Evolutionary conservation across 192 early-diverging fungal genomes (phyloP), one percentile per base, ranked within the genome.

Genomic region (Podila epigama): DNA sequence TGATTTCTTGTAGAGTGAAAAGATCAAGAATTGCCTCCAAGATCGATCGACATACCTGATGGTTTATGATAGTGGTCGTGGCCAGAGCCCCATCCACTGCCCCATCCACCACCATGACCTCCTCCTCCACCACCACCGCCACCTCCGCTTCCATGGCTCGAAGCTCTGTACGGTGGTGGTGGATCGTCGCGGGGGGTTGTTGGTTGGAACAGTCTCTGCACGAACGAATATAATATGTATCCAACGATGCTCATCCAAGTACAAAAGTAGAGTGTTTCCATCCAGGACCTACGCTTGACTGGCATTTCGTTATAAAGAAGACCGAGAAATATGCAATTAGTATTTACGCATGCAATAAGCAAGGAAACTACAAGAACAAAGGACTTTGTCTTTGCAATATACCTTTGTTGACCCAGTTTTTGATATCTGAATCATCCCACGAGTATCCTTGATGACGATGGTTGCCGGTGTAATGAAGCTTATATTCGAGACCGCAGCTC

Each of bases 401-500:
- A 78, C 69, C 54, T 70, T 44, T 40, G 36, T 28, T 22, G 33
- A 42, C 34, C 69, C 62, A 69, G 59, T 63, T 52, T 29, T 42
- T 61, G 37, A 59, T 54, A 11, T 69, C 39, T 5, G 61, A 7
- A 6, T 63, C n/a, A 18, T 48, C 22, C 13, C 20, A 35, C 13
- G 33, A 52, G 51, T 53, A 18, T 6, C 36, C 32, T 5, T 63
- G 42, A 12, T 57, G 39, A n/a, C 44, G 28, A 15, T 50, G 36
- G n/a, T 36, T 13, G 36, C 71, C 51, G 18, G 60, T 68, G 27
- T 79, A 79, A 34, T 60, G 28, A 4, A 81, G 58, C 15, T 69
- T 73, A 40, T 81, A 84, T 31, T 84, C 83, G 10, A 84, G 54
- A 7, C 83, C 83, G 56, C 83, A 82, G 44, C 70, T 75, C 20